Percentiles rank a stretch among this genome's conserved stretches.
Evolutionary conservation across 2,329 filamentous ascomycete species (phyloP).

Genomic region (Scytalidium sp.): DNA sequence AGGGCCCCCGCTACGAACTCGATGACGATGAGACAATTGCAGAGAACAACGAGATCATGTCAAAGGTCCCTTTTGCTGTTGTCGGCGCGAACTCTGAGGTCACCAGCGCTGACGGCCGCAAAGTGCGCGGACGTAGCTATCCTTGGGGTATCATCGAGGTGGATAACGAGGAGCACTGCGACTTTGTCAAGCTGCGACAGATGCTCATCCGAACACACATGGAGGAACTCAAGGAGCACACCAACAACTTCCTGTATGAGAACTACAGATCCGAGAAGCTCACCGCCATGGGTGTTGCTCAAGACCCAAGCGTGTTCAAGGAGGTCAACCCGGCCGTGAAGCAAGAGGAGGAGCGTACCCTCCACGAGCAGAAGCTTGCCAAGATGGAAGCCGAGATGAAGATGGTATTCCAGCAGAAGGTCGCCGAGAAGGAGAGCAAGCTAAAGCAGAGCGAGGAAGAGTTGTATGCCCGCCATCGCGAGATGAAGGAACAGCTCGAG

Average conservation of each 20-base stretch:
- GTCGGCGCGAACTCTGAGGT: slow-evolving; percentile 97
- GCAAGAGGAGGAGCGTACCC: slow-evolving; percentile 96
- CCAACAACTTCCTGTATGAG: slow-evolving; percentile 98
- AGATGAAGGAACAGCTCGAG: slow-evolving; percentile 99
- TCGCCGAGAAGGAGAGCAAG: slow-evolving; percentile 99
- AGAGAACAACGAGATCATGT: slow-evolving; percentile 99
- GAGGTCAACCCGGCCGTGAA: slow-evolving; percentile 99
- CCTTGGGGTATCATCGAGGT: slow-evolving; percentile 99
- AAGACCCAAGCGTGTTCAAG: slow-evolving; percentile 99
- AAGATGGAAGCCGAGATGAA: slow-evolving; percentile 99
- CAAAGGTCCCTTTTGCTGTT: slow-evolving; percentile 97
- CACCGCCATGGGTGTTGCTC: slow-evolving; percentile 95
- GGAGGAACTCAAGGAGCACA: slow-evolving; percentile 99
- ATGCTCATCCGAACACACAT: slow-evolving; percentile 99
- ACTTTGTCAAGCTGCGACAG: slow-evolving; percentile 99
- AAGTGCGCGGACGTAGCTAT: slow-evolving; percentile 93
- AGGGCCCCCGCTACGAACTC: slow-evolving; percentile 96
- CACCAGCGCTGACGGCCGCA: slow-evolving; percentile 84
- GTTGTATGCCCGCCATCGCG: slow-evolving; percentile 93
- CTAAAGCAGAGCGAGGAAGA: slow-evolving; percentile 99
- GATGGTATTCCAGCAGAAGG: slow-evolving; percentile 99
- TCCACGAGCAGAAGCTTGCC: slow-evolving; percentile 99
- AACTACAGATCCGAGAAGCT: slow-evolving; percentile 99
- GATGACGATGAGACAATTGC: slow-evolving; percentile 99
- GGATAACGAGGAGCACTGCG: slow-evolving; percentile 99